These are phyloP conservation scores for Pseudogymnoascus sp. DNA, from an alignment of 2,329 filamentous ascomycete species.

Conservation along the genomic window DNA sequence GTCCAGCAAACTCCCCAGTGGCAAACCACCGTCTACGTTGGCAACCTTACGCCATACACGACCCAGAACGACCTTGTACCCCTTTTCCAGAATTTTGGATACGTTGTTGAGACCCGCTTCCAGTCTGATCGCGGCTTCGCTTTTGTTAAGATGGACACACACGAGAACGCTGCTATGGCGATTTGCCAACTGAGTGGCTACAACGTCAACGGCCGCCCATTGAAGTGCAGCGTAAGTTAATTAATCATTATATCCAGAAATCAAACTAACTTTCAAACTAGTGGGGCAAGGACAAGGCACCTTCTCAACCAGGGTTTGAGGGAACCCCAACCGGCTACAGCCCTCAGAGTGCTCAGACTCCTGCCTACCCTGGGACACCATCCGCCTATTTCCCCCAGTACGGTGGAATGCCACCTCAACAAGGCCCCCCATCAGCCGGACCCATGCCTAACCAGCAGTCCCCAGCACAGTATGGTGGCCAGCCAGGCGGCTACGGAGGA, in stretches of 20 bases:
- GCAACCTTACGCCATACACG: slow-evolving; percentile 95
- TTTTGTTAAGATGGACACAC: slow-evolving; percentile 98
- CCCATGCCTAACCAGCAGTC: slow-evolving; percentile 34
- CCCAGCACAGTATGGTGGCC: slow-evolving; percentile 48
- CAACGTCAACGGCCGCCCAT: slow-evolving; percentile 90
- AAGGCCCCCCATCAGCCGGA: slow-evolving; percentile 31
- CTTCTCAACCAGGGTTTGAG: slow-evolving; percentile 70
- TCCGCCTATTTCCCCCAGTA: slow-evolving; percentile 90
- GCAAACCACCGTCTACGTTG: slow-evolving; percentile 98
- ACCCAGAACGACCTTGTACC: slow-evolving; percentile 96
- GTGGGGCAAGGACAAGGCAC: slow-evolving; percentile 99
- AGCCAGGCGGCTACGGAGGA: slow-evolving; percentile 61
- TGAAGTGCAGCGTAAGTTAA: slow-evolving; percentile 93
- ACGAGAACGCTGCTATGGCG: slow-evolving; percentile 96
- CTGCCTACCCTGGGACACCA: slow-evolving; percentile 69
- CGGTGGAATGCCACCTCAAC: slow-evolving; percentile 52
- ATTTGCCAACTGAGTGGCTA: slow-evolving; percentile 98
- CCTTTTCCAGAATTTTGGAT: slow-evolving; percentile 97
- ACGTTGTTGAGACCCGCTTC: slow-evolving; percentile 94
- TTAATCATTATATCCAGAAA: background rate
- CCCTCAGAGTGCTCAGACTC: slow-evolving; percentile 67
- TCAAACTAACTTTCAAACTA: slow-evolving; percentile 39
- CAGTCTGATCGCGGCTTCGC: slow-evolving; percentile 97
- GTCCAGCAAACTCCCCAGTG: slow-evolving; percentile 89
- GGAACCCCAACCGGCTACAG: slow-evolving; percentile 65